These are phyloP conservation scores for Silene noctiflora DNA, from an alignment of 179 eudicot genomes.

Conservation along the genomic window DNA sequence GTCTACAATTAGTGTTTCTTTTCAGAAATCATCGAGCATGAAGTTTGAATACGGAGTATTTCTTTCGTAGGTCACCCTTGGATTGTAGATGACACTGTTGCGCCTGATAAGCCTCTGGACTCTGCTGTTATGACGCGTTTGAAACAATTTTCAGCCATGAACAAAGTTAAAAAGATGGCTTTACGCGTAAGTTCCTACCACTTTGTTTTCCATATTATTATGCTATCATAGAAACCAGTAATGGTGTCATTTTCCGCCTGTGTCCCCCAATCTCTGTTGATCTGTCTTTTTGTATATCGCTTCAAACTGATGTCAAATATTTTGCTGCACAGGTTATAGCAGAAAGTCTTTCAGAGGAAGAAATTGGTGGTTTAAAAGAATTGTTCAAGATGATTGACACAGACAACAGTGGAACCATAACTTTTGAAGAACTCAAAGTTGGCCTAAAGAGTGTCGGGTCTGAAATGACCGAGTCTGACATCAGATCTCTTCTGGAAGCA, in stretches of 20 bases:
- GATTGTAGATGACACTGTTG: constrained; percentile 87
- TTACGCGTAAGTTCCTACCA: constrained; percentile 57
- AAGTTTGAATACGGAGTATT: background rate
- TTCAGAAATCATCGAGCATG: background rate
- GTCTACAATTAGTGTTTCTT: background rate
- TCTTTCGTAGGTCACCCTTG: constrained; percentile 79
- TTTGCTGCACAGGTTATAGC: constrained; percentile 66
- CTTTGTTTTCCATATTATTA: background rate
- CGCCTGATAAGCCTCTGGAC: constrained; percentile 92
- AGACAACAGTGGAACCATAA: constrained; percentile 85
- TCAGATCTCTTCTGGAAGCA: constrained; percentile 80
- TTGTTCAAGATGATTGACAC: constrained; percentile 89
- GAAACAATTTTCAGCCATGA: constrained; percentile 95
- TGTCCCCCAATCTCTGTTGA: too few relatives aligned
- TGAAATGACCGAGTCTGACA: constrained; percentile 74
- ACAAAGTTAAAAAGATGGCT: constrained; percentile 96
- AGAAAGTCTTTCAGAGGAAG: constrained; percentile 95
- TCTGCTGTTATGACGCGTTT: constrained; percentile 83
- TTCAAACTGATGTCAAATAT: constrained; percentile 1
- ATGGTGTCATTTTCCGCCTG: too few relatives aligned
- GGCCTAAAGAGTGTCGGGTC: constrained; percentile 84
- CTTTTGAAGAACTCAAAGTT: constrained; percentile 77
- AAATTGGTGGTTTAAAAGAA: constrained; percentile 87
- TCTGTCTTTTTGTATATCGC: background rate
- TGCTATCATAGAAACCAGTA: too few relatives aligned